Evolutionary conservation across 2,329 filamentous ascomycete species (phyloP).

Genomic region (Blastomyces percursus): DNA sequence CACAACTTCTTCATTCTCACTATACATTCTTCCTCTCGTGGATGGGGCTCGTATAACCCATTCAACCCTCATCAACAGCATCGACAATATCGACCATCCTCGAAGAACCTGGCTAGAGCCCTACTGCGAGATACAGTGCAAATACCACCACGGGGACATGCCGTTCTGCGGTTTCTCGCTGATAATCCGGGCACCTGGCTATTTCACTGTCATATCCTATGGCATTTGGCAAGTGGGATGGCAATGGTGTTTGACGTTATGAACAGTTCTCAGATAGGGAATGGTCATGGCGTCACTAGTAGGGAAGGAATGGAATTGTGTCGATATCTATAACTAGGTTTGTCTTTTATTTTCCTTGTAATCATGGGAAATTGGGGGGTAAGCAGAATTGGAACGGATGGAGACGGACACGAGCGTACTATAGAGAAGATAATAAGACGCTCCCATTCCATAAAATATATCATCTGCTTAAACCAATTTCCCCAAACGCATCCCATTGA

Average conservation of each 20-base stretch:
- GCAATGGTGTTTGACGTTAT: conserved; percentile 32
- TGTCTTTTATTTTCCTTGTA: background rate
- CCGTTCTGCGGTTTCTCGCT: conserved; percentile 41
- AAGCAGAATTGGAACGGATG: background rate
- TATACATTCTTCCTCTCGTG: conserved; percentile 21
- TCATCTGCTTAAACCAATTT: background rate
- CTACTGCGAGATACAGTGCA: conserved; percentile 14
- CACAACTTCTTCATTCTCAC: conserved; percentile 27
- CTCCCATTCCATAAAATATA: too few relatives aligned
- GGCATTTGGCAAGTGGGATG: conserved; percentile 42
- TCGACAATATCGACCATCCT: conserved; percentile 4
- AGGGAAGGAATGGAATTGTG: background rate
- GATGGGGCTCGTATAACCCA: conserved; percentile 32
- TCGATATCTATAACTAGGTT: background rate
- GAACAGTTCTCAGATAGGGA: background rate
- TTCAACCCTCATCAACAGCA: conserved; percentile 13
- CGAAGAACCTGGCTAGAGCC: conserved; percentile 9
- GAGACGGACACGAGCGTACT: background rate
- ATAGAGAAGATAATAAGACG: background rate
- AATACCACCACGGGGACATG: conserved; percentile 36
- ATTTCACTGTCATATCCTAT: conserved; percentile 51
- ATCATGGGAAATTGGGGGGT: background rate
- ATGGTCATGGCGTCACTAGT: too few relatives aligned
- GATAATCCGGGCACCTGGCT: conserved; percentile 48
- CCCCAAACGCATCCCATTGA: background rate